Evolutionary conservation across 139 green algal genomes (phyloP).

Genomic region (Tetradesmus lagerheimii): DNA sequence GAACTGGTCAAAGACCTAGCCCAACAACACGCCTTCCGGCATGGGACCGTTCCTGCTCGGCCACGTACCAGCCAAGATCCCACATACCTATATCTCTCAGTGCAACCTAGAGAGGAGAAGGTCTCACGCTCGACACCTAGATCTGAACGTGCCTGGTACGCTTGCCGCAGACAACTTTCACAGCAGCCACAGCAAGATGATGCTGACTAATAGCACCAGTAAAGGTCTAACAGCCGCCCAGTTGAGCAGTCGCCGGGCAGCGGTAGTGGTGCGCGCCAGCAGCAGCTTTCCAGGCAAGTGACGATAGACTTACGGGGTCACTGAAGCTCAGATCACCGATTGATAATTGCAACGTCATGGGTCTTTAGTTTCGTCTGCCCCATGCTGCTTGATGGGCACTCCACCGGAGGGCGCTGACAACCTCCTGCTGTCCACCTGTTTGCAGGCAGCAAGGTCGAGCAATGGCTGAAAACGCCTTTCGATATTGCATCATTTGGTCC

Average conservation of each 20-base stretch:
- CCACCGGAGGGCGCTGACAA: background rate
- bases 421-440: background rate
- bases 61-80: no score
- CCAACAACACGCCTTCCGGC: background rate
- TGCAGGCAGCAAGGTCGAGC: conserved; percentile 53
- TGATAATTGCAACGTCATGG: background rate
- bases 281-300: conserved; percentile 10
- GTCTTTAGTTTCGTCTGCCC: background rate
- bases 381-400: no score
- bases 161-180: background rate
- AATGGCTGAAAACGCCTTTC: conserved; percentile 66
- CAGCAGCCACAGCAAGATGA: background rate
- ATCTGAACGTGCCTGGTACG: background rate
- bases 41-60: no score
- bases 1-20: background rate
- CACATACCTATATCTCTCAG: no score
- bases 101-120: background rate
- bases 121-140: background rate
- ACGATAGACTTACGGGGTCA: background rate
- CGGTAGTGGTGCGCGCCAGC: conserved; percentile 12
- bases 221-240: background rate
- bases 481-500: conserved; percentile 68
- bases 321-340: background rate
- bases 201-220: background rate
- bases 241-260: background rate